Percentiles rank a stretch among this genome's conserved stretches.
phyloP scores from a whole-genome alignment of 1,284 basidiomycete genomes.

The Boletus sp. region DNA sequence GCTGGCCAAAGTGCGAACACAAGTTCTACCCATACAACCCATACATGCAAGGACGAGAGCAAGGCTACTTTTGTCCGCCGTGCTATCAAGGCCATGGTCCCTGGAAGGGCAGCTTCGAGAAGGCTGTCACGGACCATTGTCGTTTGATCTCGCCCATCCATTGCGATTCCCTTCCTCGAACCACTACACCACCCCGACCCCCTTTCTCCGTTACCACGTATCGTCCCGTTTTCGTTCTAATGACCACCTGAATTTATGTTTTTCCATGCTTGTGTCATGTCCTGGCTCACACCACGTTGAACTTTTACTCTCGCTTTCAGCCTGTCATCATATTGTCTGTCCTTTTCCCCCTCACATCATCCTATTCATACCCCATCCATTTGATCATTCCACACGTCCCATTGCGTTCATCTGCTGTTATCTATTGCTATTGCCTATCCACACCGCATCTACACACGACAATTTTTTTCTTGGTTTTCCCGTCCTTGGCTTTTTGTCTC shows the following conservation, averaged over 20 bases:
- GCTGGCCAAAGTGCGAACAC: conserved; percentile 24
- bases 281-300: conserved; percentile 1
- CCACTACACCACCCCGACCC: background rate
- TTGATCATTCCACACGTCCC: conserved; percentile 15
- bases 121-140: conserved; percentile 39
- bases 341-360: conserved; percentile 6
- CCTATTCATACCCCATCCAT: conserved; percentile 21
- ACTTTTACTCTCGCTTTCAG: conserved; percentile 10
- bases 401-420: conserved; percentile 24
- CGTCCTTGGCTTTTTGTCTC: too few species aligned
- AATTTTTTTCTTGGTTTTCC: background rate
- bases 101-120: conserved; percentile 48
- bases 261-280: conserved; percentile 16
- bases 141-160: conserved; percentile 14
- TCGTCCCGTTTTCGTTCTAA: conserved; percentile 15
- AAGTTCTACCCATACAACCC: conserved; percentile 26
- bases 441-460: conserved; percentile 9
- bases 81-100: conserved; percentile 64
- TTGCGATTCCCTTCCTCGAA: background rate
- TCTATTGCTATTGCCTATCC: conserved; percentile 33
- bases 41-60: conserved; percentile 42
- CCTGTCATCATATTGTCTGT: conserved; percentile 26
- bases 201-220: background rate
- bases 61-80: conserved; percentile 55
- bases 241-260: conserved; percentile 12